Evolutionary conservation across 768 basidiomycete species (phyloP).

Genomic region (Mycena floridula): DNA sequence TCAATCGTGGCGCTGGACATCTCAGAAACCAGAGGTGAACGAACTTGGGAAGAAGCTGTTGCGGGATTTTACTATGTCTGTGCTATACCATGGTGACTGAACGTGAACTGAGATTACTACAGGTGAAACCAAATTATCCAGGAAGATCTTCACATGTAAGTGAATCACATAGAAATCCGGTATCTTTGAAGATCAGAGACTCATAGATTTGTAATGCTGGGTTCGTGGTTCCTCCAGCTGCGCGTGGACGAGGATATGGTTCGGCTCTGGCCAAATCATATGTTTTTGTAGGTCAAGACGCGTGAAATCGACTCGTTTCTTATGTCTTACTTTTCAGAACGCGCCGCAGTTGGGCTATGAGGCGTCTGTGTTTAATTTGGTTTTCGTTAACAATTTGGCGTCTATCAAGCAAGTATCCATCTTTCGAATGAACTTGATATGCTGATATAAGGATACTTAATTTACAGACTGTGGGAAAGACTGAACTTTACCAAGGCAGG

Average conservation of each 20-base stretch:
- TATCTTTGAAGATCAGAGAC: too few species aligned
- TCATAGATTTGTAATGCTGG: conserved; percentile 82
- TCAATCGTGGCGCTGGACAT: conserved; percentile 24
- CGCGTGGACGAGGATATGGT: conserved; percentile 66
- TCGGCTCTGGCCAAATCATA: conserved; percentile 69
- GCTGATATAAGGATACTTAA: conserved; percentile 1
- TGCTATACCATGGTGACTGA: conserved; percentile 8
- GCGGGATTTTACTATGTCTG: conserved; percentile 78
- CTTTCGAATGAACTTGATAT: too few species aligned
- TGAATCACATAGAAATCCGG: too few species aligned
- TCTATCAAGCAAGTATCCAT: conserved; percentile 49
- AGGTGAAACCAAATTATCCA: conserved; percentile 88
- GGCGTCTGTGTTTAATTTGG: conserved; percentile 86
- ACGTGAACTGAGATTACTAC: neutral
- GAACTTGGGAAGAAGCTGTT: conserved; percentile 63
- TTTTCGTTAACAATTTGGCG: conserved; percentile 80
- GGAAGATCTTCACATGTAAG: conserved; percentile 85
- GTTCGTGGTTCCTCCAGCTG: conserved; percentile 66
- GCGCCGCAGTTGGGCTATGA: conserved; percentile 74
- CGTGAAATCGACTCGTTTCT: too few species aligned
- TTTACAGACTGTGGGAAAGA: conserved; percentile 71
- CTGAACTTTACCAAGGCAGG: conserved; percentile 79
- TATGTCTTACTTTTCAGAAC: too few species aligned
- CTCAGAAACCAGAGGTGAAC: conserved; percentile 37
- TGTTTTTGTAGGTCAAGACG: too few species aligned